These are phyloP conservation scores for Zygoascus flipseniorum DNA, from an alignment of 805 yeast species.

Conservation along the genomic window DNA sequence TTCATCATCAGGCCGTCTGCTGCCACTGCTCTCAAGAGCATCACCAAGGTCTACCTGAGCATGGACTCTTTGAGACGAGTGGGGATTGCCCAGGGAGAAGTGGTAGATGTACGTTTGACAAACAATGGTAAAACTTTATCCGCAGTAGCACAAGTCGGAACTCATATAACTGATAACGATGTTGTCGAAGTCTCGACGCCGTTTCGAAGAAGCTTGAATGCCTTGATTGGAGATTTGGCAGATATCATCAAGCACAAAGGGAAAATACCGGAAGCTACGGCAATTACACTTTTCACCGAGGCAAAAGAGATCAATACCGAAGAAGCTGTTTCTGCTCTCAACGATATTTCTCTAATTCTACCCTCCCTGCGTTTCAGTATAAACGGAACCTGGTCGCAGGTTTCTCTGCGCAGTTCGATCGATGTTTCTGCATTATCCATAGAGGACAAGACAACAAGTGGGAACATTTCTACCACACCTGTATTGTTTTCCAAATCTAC, in stretches of 20 bases:
- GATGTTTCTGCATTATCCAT: neutral
- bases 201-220: slow-evolving; percentile 35
- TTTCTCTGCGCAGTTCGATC: neutral
- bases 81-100: neutral
- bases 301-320: neutral
- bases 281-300: neutral
- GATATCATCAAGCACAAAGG: slow-evolving; percentile 41
- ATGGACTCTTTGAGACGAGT: neutral
- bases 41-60: neutral
- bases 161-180: slow-evolving; percentile 10
- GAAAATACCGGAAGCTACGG: slow-evolving; percentile 37
- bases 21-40: neutral
- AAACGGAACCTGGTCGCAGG: neutral
- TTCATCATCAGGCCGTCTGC: neutral
- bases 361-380: neutral
- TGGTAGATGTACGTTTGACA: neutral
- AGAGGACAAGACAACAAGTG: slow-evolving; percentile 17
- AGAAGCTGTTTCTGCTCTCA: slow-evolving; percentile 7
- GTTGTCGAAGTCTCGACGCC: slow-evolving; percentile 21
- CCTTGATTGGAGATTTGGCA: slow-evolving; percentile 44
- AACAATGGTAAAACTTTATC: neutral
- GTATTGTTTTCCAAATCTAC: slow-evolving; percentile 2
- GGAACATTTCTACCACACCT: neutral
- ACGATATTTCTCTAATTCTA: slow-evolving; percentile 6
- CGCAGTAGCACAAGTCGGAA: slow-evolving; percentile 7